A percentile compares a stretch with the other conserved stretches of the same genome.
These are phyloP conservation scores for Verbascum thapsus DNA, from an alignment of 257 asterid genomes.

Conservation along the genomic window DNA sequence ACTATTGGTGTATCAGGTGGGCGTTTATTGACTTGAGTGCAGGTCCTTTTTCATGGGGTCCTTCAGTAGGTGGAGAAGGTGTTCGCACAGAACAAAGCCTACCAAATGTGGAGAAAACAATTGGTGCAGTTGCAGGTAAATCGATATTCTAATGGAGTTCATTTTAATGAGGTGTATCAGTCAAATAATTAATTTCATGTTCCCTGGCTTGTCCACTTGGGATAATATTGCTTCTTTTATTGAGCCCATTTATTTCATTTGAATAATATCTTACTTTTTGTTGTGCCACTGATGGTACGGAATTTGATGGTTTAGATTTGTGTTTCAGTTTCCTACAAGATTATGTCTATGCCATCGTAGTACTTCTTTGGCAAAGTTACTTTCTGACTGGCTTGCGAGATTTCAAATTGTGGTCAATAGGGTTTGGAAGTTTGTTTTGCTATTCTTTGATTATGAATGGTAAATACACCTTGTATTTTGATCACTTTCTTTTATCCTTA, in stretches of 20 bases:
- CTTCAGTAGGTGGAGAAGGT: slow-evolving; percentile 99
- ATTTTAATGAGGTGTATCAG: slow-evolving; percentile 21
- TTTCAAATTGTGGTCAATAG: too few species aligned
- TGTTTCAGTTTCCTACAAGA: slow-evolving; percentile 10
- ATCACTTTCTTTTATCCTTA: slow-evolving; percentile 7
- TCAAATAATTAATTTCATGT: slow-evolving; percentile 18
- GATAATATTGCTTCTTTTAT: slow-evolving; percentile 18
- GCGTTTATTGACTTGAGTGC: slow-evolving; percentile 94
- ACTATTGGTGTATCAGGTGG: slow-evolving; percentile 65
- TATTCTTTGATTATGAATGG: too few species aligned
- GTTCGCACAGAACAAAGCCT: slow-evolving; percentile 93
- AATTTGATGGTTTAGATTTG: slow-evolving; percentile 12
- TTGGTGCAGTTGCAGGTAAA: slow-evolving; percentile 94
- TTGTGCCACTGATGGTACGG: slow-evolving; percentile 11
- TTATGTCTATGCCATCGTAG: slow-evolving; percentile 22
- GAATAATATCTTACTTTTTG: slow-evolving; percentile 6
- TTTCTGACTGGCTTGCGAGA: too few species aligned
- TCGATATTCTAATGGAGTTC: slow-evolving; percentile 18
- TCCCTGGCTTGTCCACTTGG: slow-evolving; percentile 4
- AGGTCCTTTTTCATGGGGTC: slow-evolving; percentile 98
- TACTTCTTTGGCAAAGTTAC: neutral
- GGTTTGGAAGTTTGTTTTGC: too few species aligned
- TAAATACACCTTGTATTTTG: slow-evolving; percentile 11
- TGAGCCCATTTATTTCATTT: slow-evolving; percentile 24
- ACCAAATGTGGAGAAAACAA: slow-evolving; percentile 89